phyloP scores from a whole-genome alignment of 2,329 filamentous ascomycete genomes.

The Colletotrichum sp. region DNA sequence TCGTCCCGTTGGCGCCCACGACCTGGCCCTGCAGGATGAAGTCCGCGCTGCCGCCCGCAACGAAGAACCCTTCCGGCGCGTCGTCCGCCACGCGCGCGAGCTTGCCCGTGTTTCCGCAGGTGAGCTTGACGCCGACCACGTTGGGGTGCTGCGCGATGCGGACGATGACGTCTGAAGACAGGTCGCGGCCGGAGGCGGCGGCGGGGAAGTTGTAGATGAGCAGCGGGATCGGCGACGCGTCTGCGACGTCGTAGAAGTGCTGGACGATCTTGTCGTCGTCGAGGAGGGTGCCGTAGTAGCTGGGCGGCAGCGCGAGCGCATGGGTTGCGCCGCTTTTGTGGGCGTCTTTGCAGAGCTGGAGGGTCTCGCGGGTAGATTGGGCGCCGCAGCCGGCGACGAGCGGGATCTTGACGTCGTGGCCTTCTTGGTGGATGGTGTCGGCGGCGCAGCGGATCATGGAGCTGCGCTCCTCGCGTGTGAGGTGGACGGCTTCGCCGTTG shows the following conservation, averaged over 20 bases:
- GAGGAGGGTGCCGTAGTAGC: constrained; percentile 69
- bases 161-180: constrained; percentile 61
- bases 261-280: constrained; percentile 60
- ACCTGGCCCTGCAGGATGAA: constrained; percentile 75
- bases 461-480: constrained; percentile 71
- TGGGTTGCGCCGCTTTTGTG: constrained; percentile 68
- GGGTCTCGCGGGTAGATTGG: constrained; percentile 70
- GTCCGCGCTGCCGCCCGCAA: constrained; percentile 75
- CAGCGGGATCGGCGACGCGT: constrained; percentile 60
- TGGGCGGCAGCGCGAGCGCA: constrained; percentile 70
- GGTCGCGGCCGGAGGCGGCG: constrained; percentile 60
- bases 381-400: constrained; percentile 74
- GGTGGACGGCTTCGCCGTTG: constrained; percentile 76
- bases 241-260: constrained; percentile 67
- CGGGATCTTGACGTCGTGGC: constrained; percentile 68
- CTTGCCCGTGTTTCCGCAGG: constrained; percentile 69
- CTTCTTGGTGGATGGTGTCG: constrained; percentile 64
- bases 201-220: constrained; percentile 70
- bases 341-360: constrained; percentile 70
- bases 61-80: constrained; percentile 57
- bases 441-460: constrained; percentile 73
- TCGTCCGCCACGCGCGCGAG: constrained; percentile 61
- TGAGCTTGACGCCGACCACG: constrained; percentile 68
- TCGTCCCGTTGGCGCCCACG: constrained; percentile 73
- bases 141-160: constrained; percentile 58